Evolutionary conservation across 1,284 basidiomycete species (phyloP).

Genomic region (Stygiomarasmius scandens): DNA sequence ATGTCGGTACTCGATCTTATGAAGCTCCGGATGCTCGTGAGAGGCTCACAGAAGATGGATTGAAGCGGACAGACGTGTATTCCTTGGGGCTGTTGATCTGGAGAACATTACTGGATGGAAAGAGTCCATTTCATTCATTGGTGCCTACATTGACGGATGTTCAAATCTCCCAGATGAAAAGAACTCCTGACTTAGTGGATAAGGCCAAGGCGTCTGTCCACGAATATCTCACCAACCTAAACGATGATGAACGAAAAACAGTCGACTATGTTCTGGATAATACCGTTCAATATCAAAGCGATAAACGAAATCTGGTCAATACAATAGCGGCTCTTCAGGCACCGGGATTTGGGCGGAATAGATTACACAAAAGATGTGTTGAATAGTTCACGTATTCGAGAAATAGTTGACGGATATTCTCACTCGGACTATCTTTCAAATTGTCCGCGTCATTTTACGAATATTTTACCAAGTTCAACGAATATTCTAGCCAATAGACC

Average conservation of each 20-base stretch:
- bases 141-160: background rate
- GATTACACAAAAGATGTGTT: too few relatives aligned
- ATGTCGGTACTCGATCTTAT: conserved; percentile 7
- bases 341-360: background rate
- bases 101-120: conserved; percentile 5
- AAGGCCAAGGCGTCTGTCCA: conserved; percentile 5
- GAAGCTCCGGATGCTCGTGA: conserved; percentile 8
- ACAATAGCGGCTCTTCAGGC: conserved; percentile 11
- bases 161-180: conserved; percentile 3
- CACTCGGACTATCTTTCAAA: too few relatives aligned
- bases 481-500: too few relatives aligned
- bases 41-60: background rate
- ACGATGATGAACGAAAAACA: background rate
- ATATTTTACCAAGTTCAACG: too few relatives aligned
- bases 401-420: too few relatives aligned
- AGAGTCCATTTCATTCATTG: conserved; percentile 1
- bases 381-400: too few relatives aligned
- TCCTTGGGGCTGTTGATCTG: conserved; percentile 11
- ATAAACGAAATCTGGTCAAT: background rate
- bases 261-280: conserved; percentile 10
- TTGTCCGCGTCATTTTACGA: too few relatives aligned
- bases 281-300: background rate
- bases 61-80: conserved; percentile 13
- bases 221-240: background rate
- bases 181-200: background rate